Evolutionary conservation across 192 early-diverging fungal species (phyloP), one percentile per base, ranked within the genome.

Genomic region (Oehlia diaphana): DNA sequence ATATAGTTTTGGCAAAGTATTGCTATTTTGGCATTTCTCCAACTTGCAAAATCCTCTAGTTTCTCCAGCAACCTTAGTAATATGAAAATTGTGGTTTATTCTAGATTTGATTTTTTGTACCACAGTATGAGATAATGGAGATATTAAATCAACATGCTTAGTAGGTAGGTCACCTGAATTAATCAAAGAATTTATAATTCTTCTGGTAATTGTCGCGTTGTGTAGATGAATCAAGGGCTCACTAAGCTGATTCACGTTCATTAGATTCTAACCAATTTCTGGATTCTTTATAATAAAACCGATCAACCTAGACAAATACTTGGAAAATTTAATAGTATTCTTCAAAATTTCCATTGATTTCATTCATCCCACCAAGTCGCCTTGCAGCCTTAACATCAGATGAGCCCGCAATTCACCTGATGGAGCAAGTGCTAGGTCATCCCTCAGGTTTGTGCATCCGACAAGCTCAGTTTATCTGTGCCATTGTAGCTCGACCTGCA

Each of bases 401-500:
- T 66, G 5, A 66, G 64, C 64, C 14, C 64, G 6, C 64, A 31
- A 26, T 66, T 66, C 64, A 23, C 26, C 14, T 65, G 64, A n/a
- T 31, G 5, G 3, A 16, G 64, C 64, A 66, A 66, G 26, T 66
- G 6, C 23, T 66, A 8, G 64, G n/a, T 65, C 2, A 28, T 5
- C 47, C 31, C 31, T 31, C 31, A 16, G 14, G 6, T 72, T 47
- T 31, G 33, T 47, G 47, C 39, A 72, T 47, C 70, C 47, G 70
- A 23, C 39, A 72, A 47, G 39, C 70, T 5, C 14, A 72, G 70
- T 35, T 72, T 47, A 44, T 47, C 70, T 72, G 19, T 35, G 3
- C 70, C 37, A 47, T 72, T 72, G 5, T 72, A 19, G 39, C 70
- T 72, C 70, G 13, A n/a, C 70, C 4, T 39, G 21, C 33, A 72